These are phyloP conservation scores for Nymphaea colorata DNA, from an alignment of 164 flowering plant genomes.

Conservation along the genomic window DNA sequence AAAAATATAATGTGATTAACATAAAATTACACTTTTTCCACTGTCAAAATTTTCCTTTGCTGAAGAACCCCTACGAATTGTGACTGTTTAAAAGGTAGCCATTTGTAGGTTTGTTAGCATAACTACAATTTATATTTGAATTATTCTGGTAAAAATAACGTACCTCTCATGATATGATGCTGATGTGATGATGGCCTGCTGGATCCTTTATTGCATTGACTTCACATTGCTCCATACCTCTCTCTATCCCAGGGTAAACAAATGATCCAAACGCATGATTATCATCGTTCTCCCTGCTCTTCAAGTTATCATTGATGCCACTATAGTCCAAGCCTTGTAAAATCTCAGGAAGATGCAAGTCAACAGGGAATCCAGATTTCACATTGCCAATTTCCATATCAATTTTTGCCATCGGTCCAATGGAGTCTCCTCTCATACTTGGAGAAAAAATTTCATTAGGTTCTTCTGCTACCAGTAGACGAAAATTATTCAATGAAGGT, in stretches of 20 bases:
- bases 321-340: constrained; percentile 47
- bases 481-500: constrained; percentile 53
- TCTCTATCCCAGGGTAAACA: constrained; percentile 2
- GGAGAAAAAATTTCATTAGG: constrained; percentile 12
- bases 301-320: constrained; percentile 38
- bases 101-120: too few species aligned
- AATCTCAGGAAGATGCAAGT: constrained; percentile 43
- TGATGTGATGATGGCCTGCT: not conserved
- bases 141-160: too few species aligned
- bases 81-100: too few species aligned
- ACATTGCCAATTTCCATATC: constrained; percentile 54
- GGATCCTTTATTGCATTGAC: not conserved
- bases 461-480: constrained; percentile 37
- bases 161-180: not conserved
- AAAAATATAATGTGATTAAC: too few species aligned
- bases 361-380: constrained; percentile 19
- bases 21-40: too few species aligned
- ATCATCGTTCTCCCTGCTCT: constrained; percentile 27
- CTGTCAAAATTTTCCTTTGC: too few species aligned
- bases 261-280: constrained; percentile 18
- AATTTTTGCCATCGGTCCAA: constrained; percentile 46
- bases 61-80: too few species aligned
- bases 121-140: too few species aligned
- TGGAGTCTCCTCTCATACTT: constrained; percentile 15
- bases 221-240: not conserved